phyloP scores from a whole-genome alignment of 495 filamentous ascomycete genomes.

The Penicillium silybi region DNA sequence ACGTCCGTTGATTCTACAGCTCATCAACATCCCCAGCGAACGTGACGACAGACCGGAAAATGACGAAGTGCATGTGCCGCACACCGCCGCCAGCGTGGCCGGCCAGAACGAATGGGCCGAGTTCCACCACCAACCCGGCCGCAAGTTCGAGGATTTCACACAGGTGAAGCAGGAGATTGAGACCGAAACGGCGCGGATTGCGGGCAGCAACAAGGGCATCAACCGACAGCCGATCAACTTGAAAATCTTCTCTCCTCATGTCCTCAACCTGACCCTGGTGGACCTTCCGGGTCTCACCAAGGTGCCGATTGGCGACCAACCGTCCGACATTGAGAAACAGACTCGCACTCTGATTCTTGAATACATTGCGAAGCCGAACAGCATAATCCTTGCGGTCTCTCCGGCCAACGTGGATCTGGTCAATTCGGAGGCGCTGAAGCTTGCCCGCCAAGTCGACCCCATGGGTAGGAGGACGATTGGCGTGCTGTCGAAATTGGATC shows the following conservation, averaged over 20 bases:
- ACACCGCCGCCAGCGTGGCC: constrained; percentile 65
- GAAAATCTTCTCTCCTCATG: constrained; percentile 97
- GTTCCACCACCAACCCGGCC: constrained; percentile 88
- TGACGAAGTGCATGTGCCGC: constrained; percentile 61
- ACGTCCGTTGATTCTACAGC: constrained; percentile 89
- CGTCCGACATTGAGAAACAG: constrained; percentile 97
- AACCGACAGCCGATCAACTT: constrained; percentile 96
- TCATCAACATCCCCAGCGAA: constrained; percentile 94
- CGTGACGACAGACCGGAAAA: constrained; percentile 60
- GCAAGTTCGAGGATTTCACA: constrained; percentile 86
- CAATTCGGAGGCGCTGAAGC: constrained; percentile 96
- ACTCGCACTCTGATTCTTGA: constrained; percentile 94
- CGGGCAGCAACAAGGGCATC: constrained; percentile 97
- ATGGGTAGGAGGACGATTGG: constrained; percentile 94
- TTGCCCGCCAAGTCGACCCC: constrained; percentile 94
- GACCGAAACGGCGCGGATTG: constrained; percentile 90
- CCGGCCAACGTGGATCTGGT: constrained; percentile 98
- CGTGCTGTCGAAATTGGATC: constrained; percentile 93
- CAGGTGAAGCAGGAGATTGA: constrained; percentile 97
- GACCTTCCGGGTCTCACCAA: constrained; percentile 96
- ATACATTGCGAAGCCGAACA: constrained; percentile 99
- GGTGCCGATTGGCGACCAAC: constrained; percentile 97
- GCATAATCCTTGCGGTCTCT: constrained; percentile 93
- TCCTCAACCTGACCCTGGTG: constrained; percentile 93
- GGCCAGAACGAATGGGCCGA: constrained; percentile 89